These are phyloP conservation scores for Gloeostereum incarnatum DNA, from an alignment of 768 basidiomycete genomes.

Conservation along the genomic window DNA sequence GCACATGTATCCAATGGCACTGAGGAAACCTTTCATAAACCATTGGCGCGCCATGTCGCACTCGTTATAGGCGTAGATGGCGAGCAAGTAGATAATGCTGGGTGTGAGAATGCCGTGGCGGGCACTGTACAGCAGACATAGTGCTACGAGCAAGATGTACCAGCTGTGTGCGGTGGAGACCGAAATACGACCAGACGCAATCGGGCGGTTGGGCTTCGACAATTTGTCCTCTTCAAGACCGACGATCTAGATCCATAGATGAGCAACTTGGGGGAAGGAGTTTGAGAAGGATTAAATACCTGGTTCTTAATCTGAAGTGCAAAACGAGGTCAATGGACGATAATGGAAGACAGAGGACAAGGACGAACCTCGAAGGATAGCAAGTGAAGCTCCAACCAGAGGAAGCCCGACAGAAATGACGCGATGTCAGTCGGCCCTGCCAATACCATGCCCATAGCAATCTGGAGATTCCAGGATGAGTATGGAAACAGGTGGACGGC, in stretches of 20 bases:
- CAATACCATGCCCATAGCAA: too few relatives aligned
- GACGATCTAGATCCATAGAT: conserved; percentile 5
- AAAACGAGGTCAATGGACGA: background rate
- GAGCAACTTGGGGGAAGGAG: background rate
- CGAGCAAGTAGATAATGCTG: conserved; percentile 11
- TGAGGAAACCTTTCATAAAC: conserved; percentile 12
- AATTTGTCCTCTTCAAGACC: conserved; percentile 14
- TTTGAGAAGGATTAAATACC: background rate
- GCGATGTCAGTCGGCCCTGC: too few relatives aligned
- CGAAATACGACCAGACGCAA: conserved; percentile 12
- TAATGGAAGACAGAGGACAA: background rate
- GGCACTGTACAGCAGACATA: conserved; percentile 8
- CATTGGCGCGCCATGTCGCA: conserved; percentile 8
- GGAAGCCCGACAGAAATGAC: too few relatives aligned
- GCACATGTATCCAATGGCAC: conserved; percentile 12
- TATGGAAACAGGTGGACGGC: too few relatives aligned
- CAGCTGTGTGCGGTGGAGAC: conserved; percentile 7
- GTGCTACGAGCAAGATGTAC: conserved; percentile 7
- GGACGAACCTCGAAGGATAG: conserved; percentile 10
- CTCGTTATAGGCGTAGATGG: conserved; percentile 15
- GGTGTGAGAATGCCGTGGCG: conserved; percentile 7
- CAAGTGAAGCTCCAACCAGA: conserved; percentile 10
- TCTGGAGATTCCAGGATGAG: too few relatives aligned
- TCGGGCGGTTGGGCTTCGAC: conserved; percentile 13
- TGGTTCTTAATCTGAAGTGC: conserved; percentile 12